These are phyloP conservation scores for Beauveria bassiana DNA, from an alignment of 2,329 filamentous ascomycete genomes.

Conservation along the genomic window DNA sequence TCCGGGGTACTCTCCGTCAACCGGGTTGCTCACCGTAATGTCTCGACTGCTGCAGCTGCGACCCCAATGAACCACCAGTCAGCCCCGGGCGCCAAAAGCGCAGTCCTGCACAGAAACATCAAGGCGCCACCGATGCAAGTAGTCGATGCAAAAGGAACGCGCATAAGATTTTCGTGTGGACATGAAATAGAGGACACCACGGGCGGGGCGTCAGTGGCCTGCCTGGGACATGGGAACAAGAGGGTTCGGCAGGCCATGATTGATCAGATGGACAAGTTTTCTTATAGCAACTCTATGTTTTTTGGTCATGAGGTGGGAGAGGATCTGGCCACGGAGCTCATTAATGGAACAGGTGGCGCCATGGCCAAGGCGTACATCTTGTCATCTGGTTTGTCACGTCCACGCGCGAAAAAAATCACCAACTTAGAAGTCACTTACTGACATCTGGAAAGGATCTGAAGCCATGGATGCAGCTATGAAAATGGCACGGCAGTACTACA, in stretches of 20 bases:
- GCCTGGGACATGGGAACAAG: slow-evolving; percentile 3
- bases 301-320: slow-evolving; percentile 19
- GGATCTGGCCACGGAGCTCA: slow-evolving; percentile 18
- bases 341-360: slow-evolving; percentile 22
- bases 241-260: slow-evolving; percentile 31
- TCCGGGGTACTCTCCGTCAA: background rate
- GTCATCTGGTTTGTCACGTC: slow-evolving; percentile 23
- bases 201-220: slow-evolving; percentile 5
- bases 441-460: slow-evolving; percentile 37
- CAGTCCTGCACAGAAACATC: slow-evolving; percentile 4
- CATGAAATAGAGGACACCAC: slow-evolving; percentile 6
- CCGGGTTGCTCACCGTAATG: background rate
- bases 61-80: background rate
- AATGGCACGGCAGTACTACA: slow-evolving; percentile 36
- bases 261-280: slow-evolving; percentile 11
- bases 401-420: background rate
- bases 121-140: slow-evolving; percentile 19
- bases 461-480: slow-evolving; percentile 40
- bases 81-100: background rate
- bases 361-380: slow-evolving; percentile 29
- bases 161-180: background rate
- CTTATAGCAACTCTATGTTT: slow-evolving; percentile 12
- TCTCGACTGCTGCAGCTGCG: background rate
- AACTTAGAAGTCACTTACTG: background rate
- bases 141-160: slow-evolving; percentile 33